phyloP scores from a whole-genome alignment of 2,329 filamentous ascomycete species.

The Cercospora brassicicola region DNA sequence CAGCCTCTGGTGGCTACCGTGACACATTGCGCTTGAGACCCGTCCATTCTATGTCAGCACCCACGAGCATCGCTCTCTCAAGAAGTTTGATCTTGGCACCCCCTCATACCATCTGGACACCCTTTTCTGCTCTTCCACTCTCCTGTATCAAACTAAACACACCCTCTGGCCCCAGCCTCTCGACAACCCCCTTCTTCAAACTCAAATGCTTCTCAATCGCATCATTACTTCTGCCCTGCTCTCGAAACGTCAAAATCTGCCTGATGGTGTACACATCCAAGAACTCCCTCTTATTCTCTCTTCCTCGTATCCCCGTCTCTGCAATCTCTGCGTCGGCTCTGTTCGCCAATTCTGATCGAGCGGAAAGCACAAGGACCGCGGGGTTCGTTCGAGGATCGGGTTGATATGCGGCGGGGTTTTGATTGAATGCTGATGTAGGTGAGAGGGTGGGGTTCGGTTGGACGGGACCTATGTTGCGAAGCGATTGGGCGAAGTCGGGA shows the following conservation, averaged over 20 bases:
- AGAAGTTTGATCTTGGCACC: not conserved
- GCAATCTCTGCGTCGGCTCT: slow-evolving; percentile 57
- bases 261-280: slow-evolving; percentile 47
- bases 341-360: slow-evolving; percentile 52
- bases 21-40: not conserved
- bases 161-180: slow-evolving; percentile 35
- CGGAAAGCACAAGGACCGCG: slow-evolving; percentile 54
- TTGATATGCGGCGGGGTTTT: slow-evolving; percentile 39
- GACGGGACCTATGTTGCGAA: slow-evolving; percentile 64
- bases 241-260: slow-evolving; percentile 38
- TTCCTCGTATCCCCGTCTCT: slow-evolving; percentile 44
- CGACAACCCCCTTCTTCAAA: slow-evolving; percentile 39
- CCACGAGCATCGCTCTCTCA: not conserved
- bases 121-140: slow-evolving; percentile 34
- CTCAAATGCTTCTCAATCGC: slow-evolving; percentile 40
- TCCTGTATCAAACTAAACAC: slow-evolving; percentile 36
- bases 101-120: slow-evolving; percentile 36
- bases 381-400: slow-evolving; percentile 52
- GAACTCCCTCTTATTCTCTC: slow-evolving; percentile 45
- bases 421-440: slow-evolving; percentile 53
- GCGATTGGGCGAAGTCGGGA: slow-evolving; percentile 73
- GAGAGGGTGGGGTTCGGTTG: slow-evolving; percentile 59
- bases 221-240: slow-evolving; percentile 32
- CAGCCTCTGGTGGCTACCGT: not conserved
- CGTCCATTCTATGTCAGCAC: not conserved